Percentiles rank a stretch among this genome's conserved stretches.
phyloP scores from a whole-genome alignment of 2,329 filamentous ascomycete genomes.

The Hymenoscyphus fructigenus region DNA sequence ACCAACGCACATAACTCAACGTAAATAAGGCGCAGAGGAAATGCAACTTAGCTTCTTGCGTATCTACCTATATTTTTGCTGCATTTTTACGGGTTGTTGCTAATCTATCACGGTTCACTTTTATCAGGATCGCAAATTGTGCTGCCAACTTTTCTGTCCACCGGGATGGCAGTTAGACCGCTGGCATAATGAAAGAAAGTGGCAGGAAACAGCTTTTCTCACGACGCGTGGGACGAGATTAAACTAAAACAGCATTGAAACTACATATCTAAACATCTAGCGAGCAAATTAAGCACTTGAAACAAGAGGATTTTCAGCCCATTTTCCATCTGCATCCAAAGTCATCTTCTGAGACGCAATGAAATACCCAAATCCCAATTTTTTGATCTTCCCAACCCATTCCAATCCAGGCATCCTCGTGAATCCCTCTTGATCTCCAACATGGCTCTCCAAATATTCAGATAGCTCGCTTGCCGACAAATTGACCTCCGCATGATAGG shows the following conservation, averaged over 20 bases:
- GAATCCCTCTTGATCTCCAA: neutral
- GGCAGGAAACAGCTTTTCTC: too few species aligned
- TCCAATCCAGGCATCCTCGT: constrained; percentile 2
- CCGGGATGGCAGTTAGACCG: too few species aligned
- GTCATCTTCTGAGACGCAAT: constrained; percentile 10
- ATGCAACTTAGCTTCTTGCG: too few species aligned
- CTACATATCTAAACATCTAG: neutral
- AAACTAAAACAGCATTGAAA: neutral
- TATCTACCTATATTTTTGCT: too few species aligned
- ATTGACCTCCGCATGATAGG: neutral
- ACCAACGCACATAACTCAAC: too few species aligned
- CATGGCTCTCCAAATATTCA: neutral
- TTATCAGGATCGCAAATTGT: too few species aligned
- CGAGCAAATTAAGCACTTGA: neutral
- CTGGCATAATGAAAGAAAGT: too few species aligned
- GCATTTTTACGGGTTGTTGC: too few species aligned
- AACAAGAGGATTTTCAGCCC: neutral
- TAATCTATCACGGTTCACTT: too few species aligned
- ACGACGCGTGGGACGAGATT: too few species aligned
- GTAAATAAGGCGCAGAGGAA: too few species aligned
- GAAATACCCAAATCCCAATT: constrained; percentile 4
- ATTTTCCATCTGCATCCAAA: neutral
- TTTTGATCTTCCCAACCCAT: constrained; percentile 10
- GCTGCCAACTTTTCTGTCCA: too few species aligned
- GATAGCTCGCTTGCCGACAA: neutral